Percentiles rank a stretch among this genome's conserved stretches.
Evolutionary conservation across 2,329 filamentous ascomycete genomes (phyloP).

Genomic region (Meredithiella fracta): DNA sequence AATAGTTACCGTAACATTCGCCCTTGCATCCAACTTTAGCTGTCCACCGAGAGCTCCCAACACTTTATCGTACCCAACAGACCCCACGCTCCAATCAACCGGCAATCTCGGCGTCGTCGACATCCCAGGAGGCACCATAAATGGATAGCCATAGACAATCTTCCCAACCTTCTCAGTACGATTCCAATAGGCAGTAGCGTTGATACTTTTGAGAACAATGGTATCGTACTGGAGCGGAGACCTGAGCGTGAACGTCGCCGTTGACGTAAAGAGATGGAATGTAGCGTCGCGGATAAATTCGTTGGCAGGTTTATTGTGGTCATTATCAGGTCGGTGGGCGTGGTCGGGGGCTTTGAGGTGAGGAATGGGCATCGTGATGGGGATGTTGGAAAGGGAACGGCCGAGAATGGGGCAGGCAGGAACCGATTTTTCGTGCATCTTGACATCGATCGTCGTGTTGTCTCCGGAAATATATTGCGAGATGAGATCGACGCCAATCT

Average conservation of each 20-base stretch:
- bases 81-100: constrained; percentile 61
- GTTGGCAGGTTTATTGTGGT: constrained; percentile 21
- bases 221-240: constrained; percentile 62
- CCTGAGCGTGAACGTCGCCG: constrained; percentile 65
- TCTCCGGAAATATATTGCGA: constrained; percentile 77
- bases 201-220: constrained; percentile 60
- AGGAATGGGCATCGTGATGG: constrained; percentile 56
- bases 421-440: constrained; percentile 54
- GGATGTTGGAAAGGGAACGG: constrained; percentile 52
- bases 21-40: constrained; percentile 62
- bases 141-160: constrained; percentile 58
- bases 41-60: constrained; percentile 63
- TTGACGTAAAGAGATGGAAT: constrained; percentile 74
- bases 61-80: constrained; percentile 70
- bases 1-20: constrained; percentile 57
- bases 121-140: constrained; percentile 59
- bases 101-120: constrained; percentile 61
- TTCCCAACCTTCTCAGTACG: constrained; percentile 59
- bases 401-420: constrained; percentile 59
- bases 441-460: constrained; percentile 66
- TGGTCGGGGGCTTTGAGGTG: constrained; percentile 40
- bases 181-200: constrained; percentile 77
- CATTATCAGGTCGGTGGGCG: constrained; percentile 8
- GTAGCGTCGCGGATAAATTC: constrained; percentile 69
- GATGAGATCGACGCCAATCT: constrained; percentile 53